Conservation (phyloP, 164 flowering plant species). For the Aristolochia fimbriata region DNA sequence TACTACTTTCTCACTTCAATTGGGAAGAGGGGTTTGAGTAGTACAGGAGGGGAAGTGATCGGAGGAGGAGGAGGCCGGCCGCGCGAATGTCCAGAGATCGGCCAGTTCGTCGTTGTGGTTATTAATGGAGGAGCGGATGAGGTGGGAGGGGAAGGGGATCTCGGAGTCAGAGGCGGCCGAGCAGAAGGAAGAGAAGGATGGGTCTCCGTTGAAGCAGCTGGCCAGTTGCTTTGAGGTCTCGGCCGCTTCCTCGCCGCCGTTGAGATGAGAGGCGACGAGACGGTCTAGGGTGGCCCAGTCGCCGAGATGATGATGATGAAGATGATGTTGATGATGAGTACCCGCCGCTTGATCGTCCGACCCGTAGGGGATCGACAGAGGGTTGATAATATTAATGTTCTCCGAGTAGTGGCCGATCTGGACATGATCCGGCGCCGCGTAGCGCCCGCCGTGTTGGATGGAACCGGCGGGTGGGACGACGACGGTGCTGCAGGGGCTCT, state of each 20-base stretch:
- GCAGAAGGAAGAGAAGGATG: conserved; percentile 17
- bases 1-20: not conserved
- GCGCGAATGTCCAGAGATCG: conserved; percentile 51
- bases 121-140: not conserved
- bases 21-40: conserved; percentile 1
- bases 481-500: too few species aligned
- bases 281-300: conserved; percentile 59
- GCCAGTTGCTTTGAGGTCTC: too few species aligned
- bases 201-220: conserved; percentile 21
- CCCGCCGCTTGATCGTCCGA: too few species aligned
- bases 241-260: conserved; percentile 28
- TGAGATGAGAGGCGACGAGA: conserved; percentile 56
- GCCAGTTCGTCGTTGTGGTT: conserved; percentile 24
- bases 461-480: too few species aligned
- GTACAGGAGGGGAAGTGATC: conserved; percentile 27
- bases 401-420: conserved; percentile 1
- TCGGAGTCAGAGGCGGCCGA: conserved; percentile 18
- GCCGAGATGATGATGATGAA: conserved; percentile 5
- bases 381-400: conserved; percentile 2
- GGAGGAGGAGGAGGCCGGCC: conserved; percentile 37
- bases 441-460: too few species aligned
- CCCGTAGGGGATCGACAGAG: not conserved
- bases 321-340: too few species aligned
- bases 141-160: conserved; percentile 1
- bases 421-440: not conserved